These are phyloP conservation scores for Kickxella alabastrina DNA, from an alignment of 192 early-diverging fungal species.

Conservation along the genomic window DNA sequence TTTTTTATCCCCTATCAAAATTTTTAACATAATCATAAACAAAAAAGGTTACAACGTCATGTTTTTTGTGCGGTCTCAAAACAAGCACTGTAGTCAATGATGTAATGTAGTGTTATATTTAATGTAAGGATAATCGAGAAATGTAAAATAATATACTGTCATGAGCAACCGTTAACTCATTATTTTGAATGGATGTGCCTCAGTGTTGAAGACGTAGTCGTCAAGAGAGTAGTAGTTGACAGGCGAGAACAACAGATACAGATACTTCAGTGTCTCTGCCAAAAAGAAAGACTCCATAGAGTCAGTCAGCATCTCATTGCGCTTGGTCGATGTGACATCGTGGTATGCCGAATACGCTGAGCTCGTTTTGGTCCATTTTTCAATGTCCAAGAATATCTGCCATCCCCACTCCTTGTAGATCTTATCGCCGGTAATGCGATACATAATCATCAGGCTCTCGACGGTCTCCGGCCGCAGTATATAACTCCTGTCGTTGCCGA, in stretches of 20 bases:
- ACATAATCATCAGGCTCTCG: conserved; percentile 85
- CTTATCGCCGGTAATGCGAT: conserved; percentile 75
- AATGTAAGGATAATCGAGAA: neutral
- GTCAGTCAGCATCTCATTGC: conserved; percentile 23
- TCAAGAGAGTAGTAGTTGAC: conserved; percentile 67
- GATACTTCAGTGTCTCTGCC: conserved; percentile 92
- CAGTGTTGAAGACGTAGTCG: conserved; percentile 91
- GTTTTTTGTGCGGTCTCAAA: too few species aligned
- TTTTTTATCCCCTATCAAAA: too few species aligned
- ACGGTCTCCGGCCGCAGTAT: conserved; percentile 73
- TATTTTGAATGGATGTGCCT: conserved; percentile 85
- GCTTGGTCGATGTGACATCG: conserved; percentile 40
- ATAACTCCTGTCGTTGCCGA: conserved; percentile 50
- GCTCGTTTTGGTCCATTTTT: conserved; percentile 67
- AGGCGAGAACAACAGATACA: conserved; percentile 82
- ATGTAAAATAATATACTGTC: neutral
- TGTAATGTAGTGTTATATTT: neutral
- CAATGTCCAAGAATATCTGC: conserved; percentile 84
- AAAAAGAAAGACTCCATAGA: conserved; percentile 58
- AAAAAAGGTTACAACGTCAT: too few species aligned
- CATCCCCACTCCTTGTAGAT: conserved; percentile 73
- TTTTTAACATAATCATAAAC: too few species aligned
- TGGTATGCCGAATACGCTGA: conserved; percentile 59
- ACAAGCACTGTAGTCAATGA: neutral
- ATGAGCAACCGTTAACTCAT: conserved; percentile 3